phyloP scores from a whole-genome alignment of 345 rosid genomes.

The Dovyalis caffra region DNA sequence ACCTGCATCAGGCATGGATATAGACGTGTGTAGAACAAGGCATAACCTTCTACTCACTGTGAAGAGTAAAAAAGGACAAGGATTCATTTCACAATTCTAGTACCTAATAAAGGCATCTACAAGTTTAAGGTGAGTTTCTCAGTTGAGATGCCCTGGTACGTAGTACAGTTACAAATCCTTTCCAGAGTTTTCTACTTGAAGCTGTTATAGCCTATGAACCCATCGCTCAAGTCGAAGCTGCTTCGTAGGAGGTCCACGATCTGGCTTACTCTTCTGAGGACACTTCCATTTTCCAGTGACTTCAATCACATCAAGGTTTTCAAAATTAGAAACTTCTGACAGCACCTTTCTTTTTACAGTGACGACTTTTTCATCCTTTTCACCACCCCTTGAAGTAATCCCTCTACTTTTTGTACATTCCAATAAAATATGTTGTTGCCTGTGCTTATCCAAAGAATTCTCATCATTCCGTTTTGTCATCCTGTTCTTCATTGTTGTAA shows the following conservation, averaged over 20 bases:
- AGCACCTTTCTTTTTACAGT: slow-evolving; percentile 39
- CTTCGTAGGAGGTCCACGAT: slow-evolving; percentile 67
- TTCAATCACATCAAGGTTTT: slow-evolving; percentile 26
- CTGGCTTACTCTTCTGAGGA: slow-evolving; percentile 70
- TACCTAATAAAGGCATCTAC: fast-evolving
- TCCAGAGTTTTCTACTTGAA: not conserved
- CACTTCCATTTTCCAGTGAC: slow-evolving; percentile 72
- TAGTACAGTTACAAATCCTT: not conserved
- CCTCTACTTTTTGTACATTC: slow-evolving; percentile 30
- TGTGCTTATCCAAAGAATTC: slow-evolving; percentile 20
- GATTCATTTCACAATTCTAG: too few species aligned
- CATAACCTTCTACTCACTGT: too few species aligned
- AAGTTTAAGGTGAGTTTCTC: too few species aligned
- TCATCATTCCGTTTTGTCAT: slow-evolving; percentile 20
- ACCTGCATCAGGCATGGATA: too few species aligned
- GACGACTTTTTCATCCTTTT: slow-evolving; percentile 15
- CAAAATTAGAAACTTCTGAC: slow-evolving; percentile 51
- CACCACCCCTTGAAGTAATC: slow-evolving; percentile 4
- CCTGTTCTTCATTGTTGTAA: slow-evolving; percentile 45
- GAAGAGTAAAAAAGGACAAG: too few species aligned
- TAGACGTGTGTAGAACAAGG: too few species aligned
- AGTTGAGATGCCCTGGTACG: too few species aligned
- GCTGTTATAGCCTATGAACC: slow-evolving; percentile 45
- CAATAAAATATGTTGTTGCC: slow-evolving; percentile 21
- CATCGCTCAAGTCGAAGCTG: slow-evolving; percentile 82